Evolutionary conservation across 257 asterid genomes (phyloP), one percentile per base, ranked within the genome.

Genomic region (Solanum chiquidenum): DNA sequence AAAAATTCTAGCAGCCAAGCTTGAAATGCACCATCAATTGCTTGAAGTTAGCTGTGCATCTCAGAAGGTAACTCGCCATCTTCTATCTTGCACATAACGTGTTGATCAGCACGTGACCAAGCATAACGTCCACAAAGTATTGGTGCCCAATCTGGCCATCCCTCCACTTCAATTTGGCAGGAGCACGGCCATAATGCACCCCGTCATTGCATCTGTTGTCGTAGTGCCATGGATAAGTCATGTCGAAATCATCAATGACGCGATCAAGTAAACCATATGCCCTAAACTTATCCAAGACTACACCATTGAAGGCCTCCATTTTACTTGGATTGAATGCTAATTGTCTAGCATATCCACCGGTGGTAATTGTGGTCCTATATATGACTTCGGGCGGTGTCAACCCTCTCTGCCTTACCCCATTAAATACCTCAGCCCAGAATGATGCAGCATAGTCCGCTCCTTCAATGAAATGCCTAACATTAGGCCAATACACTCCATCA

Each of bases 161-260:
- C 90, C 90, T 93, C 99, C 99, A 97, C 93, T 85, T 90, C 92
- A 86, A 76, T 90, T 95, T 97, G 72, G 85, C 60, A 2, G 99
- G 99, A 7, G 98, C 99, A 21, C 99, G 98, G 21, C 99, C 99
- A 7, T 95, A 97, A 91, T 97, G 99, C 40, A 97, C 98, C 84
- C 99, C 99, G 5, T 97, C 99, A 37, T 92, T 97, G 91, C 98
- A 95, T 87, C 99, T 92, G 90, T 96, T 97, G 49, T 94, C 96
- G 9, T 87, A 97, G 88, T 97, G 99, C 99, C 99, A 97, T 6
- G 99, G 98, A 90, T 92, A 97, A 10, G 99, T 96, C 97, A 97
- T 91, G 86, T 97, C 99, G 2, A 97, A 97, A 89, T 88, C 95
- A 77, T 97, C 99, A 12, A 97, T 88, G 5, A 96, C 98, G 25